Evolutionary conservation across 2,329 filamentous ascomycete species (phyloP).

Genomic region (Botrytis squamosa): DNA sequence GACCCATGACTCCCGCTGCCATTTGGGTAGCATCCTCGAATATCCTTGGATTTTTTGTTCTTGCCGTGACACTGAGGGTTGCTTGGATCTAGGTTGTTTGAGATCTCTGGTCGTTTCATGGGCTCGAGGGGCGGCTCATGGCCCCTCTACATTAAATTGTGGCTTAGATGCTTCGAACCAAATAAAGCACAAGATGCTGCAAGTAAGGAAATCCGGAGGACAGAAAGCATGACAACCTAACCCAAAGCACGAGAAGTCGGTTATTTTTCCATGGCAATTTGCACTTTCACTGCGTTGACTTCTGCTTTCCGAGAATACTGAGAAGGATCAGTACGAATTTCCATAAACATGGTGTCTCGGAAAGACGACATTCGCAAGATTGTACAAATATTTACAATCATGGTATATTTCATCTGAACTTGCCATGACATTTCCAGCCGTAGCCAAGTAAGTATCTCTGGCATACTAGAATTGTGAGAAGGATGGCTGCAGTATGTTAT

Average conservation of each 20-base stretch:
- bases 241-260: conserved; percentile 14
- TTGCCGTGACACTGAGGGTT: conserved; percentile 13
- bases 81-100: conserved; percentile 17
- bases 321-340: background rate
- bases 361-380: conserved; percentile 8
- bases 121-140: conserved; percentile 8
- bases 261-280: conserved; percentile 1
- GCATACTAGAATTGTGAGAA: conserved; percentile 8
- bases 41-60: background rate
- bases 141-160: conserved; percentile 9
- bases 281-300: background rate
- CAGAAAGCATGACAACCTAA: conserved; percentile 6
- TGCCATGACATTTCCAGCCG: conserved; percentile 13
- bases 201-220: conserved; percentile 18
- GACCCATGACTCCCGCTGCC: conserved; percentile 15
- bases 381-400: conserved; percentile 13
- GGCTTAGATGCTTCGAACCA: conserved; percentile 8
- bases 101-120: conserved; percentile 18
- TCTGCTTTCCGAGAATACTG: background rate
- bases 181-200: conserved; percentile 18
- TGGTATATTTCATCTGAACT: conserved; percentile 18
- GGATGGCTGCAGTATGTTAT: conserved; percentile 20
- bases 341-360: conserved; percentile 20
- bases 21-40: conserved; percentile 17
- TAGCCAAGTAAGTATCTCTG: background rate